Percentiles rank a stretch among this genome's conserved stretches.
phyloP scores from a whole-genome alignment of 345 rosid genomes.

The Lepidium africanum region DNA sequence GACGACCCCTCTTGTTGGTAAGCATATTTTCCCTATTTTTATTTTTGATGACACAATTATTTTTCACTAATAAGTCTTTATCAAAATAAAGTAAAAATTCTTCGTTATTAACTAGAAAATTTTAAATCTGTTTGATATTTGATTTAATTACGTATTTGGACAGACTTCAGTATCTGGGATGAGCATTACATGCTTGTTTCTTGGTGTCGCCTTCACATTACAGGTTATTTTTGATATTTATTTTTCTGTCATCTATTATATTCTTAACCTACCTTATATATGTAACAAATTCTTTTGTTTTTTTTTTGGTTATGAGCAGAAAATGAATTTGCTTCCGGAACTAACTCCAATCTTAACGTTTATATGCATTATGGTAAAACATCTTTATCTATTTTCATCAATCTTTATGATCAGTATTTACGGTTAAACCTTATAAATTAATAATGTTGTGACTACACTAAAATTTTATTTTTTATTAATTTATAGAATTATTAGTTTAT shows the following conservation, averaged over 20 bases:
- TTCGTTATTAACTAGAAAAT: no score
- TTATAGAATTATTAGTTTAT: no score
- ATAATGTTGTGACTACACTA: no score
- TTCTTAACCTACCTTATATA: not conserved
- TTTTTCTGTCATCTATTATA: not conserved
- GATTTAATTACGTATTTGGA: not conserved
- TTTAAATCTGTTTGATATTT: not conserved
- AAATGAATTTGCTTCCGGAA: conserved; percentile 1
- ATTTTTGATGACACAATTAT: no score
- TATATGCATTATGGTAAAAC: conserved; percentile 14
- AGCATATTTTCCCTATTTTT: no score
- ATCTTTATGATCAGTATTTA: no score
- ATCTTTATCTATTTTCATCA: not conserved
- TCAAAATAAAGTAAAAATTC: no score
- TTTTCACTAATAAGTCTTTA: no score
- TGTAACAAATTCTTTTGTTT: not conserved
- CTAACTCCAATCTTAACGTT: conserved; percentile 27
- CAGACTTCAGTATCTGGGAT: conserved; percentile 43
- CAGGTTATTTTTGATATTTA: conserved; percentile 27
- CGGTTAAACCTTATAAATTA: no score
- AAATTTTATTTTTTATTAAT: no score
- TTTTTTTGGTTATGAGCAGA: conserved; percentile 12
- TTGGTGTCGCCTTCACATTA: conserved; percentile 38
- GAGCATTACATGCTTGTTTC: conserved; percentile 29
- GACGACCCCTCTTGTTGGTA: conserved; percentile 45